Evolutionary conservation across 441 rosid species (phyloP).

Genomic region (Rhodomyrtus psidioides): DNA sequence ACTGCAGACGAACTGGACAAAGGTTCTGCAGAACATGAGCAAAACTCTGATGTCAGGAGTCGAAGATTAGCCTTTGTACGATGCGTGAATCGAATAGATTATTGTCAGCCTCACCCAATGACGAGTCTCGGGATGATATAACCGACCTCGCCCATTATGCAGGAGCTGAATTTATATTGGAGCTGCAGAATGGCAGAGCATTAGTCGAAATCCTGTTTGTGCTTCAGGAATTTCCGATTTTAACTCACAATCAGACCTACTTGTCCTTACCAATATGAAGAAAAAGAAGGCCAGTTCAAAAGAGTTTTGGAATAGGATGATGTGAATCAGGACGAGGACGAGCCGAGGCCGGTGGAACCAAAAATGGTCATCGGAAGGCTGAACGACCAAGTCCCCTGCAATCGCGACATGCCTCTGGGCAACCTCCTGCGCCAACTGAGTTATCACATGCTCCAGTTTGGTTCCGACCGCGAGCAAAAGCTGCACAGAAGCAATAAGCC

Average conservation of each 20-base stretch:
- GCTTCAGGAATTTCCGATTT: background rate
- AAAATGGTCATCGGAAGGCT: conserved; percentile 82
- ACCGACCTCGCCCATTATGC: conserved; percentile 61
- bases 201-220: background rate
- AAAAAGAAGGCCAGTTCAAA: conserved; percentile 74
- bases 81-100: background rate
- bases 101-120: conserved; percentile 45
- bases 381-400: conserved; percentile 49
- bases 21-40: conserved; percentile 18
- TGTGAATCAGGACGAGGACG: conserved; percentile 58
- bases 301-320: conserved; percentile 80
- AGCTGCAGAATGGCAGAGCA: conserved; percentile 26
- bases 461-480: conserved; percentile 82
- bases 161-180: conserved; percentile 62
- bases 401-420: conserved; percentile 50
- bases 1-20: conserved; percentile 80
- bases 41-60: background rate
- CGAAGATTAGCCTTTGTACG: background rate
- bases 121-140: conserved; percentile 64
- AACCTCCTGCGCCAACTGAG: conserved; percentile 60
- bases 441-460: conserved; percentile 75
- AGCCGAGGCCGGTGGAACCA: conserved; percentile 68
- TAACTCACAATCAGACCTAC: background rate
- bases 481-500: conserved; percentile 13
- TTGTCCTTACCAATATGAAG: conserved; percentile 54